phyloP scores from a whole-genome alignment of 345 rosid genomes.

The Passiflora organensis region DNA sequence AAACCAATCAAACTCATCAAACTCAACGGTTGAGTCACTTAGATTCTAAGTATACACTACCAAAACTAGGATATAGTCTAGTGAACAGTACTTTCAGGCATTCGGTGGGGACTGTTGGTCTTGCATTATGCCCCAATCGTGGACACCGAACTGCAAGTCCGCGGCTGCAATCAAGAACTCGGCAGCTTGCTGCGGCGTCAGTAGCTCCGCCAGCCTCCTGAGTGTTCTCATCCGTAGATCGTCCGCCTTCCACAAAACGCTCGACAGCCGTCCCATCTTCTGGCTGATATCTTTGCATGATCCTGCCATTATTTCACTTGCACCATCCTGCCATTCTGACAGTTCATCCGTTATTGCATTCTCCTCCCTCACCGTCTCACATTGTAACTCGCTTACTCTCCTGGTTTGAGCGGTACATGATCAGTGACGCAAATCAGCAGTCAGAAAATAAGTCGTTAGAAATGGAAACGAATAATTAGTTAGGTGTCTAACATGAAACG shows the following conservation, averaged over 20 bases:
- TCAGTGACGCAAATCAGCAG: no score
- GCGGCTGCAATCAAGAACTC: conserved; percentile 69
- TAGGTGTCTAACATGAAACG: no score
- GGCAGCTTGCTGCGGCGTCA: conserved; percentile 59
- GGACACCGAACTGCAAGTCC: conserved; percentile 69
- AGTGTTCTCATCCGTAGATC: conserved; percentile 59
- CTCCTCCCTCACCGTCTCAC: conserved; percentile 85
- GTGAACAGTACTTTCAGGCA: no score
- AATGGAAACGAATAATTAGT: no score
- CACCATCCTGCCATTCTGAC: conserved; percentile 74
- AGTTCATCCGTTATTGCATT: conserved; percentile 62
- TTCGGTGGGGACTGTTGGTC: conserved; percentile 17
- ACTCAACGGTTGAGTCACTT: no score
- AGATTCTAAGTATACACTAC: no score
- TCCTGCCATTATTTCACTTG: conserved; percentile 34
- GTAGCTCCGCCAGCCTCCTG: conserved; percentile 45
- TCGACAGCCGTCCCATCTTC: conserved; percentile 41
- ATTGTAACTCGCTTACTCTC: conserved; percentile 79
- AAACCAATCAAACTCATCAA: no score
- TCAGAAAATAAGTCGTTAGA: no score
- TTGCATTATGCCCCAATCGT: conserved; percentile 49
- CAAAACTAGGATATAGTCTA: no score
- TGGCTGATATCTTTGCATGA: conserved; percentile 18
- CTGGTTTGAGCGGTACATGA: no score
- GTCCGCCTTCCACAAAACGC: conserved; percentile 53